Evolutionary conservation across 352 stramenopile species (phyloP).

Genomic region (Phytophthora ramorum): DNA sequence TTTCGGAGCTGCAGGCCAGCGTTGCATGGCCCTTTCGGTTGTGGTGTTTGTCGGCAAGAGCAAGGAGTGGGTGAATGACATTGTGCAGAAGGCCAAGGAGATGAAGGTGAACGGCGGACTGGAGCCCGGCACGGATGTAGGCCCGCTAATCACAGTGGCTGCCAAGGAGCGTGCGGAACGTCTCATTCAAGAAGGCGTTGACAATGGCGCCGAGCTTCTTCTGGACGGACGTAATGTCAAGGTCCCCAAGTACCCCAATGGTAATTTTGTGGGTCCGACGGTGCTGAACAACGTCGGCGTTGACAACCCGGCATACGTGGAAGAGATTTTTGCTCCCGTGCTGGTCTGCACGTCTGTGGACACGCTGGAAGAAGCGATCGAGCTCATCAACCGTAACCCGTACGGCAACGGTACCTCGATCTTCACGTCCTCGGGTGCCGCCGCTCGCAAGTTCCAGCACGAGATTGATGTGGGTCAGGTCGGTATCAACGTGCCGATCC

Average conservation of each 20-base stretch:
- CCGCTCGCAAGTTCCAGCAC: slow-evolving; percentile 96
- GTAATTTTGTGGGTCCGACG: slow-evolving; percentile 97
- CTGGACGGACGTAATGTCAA: slow-evolving; percentile 93
- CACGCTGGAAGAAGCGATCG: slow-evolving; percentile 96
- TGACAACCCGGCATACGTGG: slow-evolving; percentile 92
- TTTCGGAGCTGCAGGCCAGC: slow-evolving; percentile 97
- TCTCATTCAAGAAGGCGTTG: slow-evolving; percentile 90
- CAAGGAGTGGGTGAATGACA: slow-evolving; percentile 93
- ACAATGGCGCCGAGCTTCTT: slow-evolving; percentile 90
- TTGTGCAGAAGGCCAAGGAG: slow-evolving; percentile 90
- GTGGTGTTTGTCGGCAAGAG: slow-evolving; percentile 95
- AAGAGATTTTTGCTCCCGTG: slow-evolving; percentile 99
- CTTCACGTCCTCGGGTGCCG: slow-evolving; percentile 94
- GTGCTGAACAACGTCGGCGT: slow-evolving; percentile 86
- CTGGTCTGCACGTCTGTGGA: slow-evolving; percentile 92
- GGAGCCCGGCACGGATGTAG: slow-evolving; percentile 73
- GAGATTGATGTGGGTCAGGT: slow-evolving; percentile 97
- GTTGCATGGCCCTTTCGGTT: slow-evolving; percentile 98
- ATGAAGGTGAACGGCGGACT: slow-evolving; percentile 93
- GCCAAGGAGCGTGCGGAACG: slow-evolving; percentile 89
- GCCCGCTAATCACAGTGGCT: slow-evolving; percentile 91
- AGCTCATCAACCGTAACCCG: slow-evolving; percentile 95
- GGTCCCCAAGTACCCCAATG: slow-evolving; percentile 93
- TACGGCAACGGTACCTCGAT: slow-evolving; percentile 98
- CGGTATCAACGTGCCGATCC: slow-evolving; percentile 97